Base-by-base conservation (phyloP, 164 flowering plant genomes). In the Chloranthus sessilifolius region DNA sequence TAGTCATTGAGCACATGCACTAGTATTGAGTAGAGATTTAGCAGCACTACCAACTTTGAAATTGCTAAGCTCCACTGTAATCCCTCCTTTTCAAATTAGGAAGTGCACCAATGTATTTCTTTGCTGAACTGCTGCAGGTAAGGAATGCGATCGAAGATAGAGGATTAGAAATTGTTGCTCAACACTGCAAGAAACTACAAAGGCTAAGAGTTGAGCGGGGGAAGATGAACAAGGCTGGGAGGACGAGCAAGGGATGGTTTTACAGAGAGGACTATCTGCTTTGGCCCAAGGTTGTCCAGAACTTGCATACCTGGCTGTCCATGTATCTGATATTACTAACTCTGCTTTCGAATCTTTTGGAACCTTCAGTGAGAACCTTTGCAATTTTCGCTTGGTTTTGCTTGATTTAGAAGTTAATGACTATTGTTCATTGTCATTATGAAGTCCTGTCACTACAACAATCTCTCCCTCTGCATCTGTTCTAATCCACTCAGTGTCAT, bases 151-250 rank as follows among this genome's bases (percentile, higher is more conserved):
- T 86, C 49, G 86, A 88, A 53, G 88, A 86, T 53, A 66, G 82
- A 58, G 90, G 95, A 28, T 49, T 86, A 48, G 90, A 86, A 67
- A 67, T 73, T 56, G 72, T 86, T 55, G 77, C 81, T 49, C 63
- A 23, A 17, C 40, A 52, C 53, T 86, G 95, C 61, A 83, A 73
- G 67, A 75, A 25, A 48, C 51, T 86, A 43, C 74, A 51, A 67
- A 77, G 90, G 66, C 95, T 86, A 42, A 71, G 95, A 45, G 77
- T 86, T 56, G 95, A 91, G 64, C 67, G 88, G 96, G 96, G 26
- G 98, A 73, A 24, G 98, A 91, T 67, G 98, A 88, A 30, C 82
- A 73, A 40, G 98, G 65, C 21, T 68, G 81, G 78, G 98, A 77
- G 66, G 98, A 82, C 60, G 95, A 71, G 63, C 83, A 76, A 51